phyloP scores from a whole-genome alignment of 179 eudicot genomes.

The Corrigiola litoralis region DNA sequence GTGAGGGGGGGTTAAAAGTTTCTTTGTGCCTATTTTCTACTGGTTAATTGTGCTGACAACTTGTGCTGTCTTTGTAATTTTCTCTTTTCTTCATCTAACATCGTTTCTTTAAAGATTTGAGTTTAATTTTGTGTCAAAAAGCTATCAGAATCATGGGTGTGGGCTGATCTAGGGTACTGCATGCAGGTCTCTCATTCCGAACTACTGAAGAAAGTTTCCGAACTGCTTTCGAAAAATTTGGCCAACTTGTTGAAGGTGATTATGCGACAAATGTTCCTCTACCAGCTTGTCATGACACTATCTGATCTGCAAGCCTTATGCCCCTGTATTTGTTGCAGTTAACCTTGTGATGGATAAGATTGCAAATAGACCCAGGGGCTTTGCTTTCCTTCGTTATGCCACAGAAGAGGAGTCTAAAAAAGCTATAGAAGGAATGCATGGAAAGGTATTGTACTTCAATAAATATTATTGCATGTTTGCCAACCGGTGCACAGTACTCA shows the following conservation, averaged over 20 bases:
- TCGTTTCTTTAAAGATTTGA: neutral
- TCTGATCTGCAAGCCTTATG: neutral
- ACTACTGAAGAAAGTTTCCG: constrained; percentile 62
- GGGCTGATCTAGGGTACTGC: constrained; percentile 7
- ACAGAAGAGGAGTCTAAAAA: constrained; percentile 71
- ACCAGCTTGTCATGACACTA: neutral
- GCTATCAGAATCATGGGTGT: neutral
- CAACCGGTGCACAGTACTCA: too few species aligned
- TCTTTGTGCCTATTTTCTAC: too few species aligned
- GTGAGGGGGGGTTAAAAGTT: neutral
- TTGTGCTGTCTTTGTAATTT: too few species aligned
- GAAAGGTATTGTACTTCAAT: constrained; percentile 52
- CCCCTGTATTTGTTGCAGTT: constrained; percentile 34
- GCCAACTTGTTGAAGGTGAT: constrained; percentile 70
- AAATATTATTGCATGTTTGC: too few species aligned
- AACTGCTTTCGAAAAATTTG: constrained; percentile 65
- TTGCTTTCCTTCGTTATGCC: constrained; percentile 72
- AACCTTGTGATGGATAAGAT: constrained; percentile 82
- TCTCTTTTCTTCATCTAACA: too few species aligned
- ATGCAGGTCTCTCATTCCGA: constrained; percentile 77
- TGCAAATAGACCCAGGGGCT: constrained; percentile 83
- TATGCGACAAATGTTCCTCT: neutral
- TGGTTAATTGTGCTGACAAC: too few species aligned
- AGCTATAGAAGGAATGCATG: constrained; percentile 91
- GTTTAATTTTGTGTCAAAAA: neutral